phyloP scores from a whole-genome alignment of 2,329 filamentous ascomycete species.

The Ophiostoma sp. region DNA sequence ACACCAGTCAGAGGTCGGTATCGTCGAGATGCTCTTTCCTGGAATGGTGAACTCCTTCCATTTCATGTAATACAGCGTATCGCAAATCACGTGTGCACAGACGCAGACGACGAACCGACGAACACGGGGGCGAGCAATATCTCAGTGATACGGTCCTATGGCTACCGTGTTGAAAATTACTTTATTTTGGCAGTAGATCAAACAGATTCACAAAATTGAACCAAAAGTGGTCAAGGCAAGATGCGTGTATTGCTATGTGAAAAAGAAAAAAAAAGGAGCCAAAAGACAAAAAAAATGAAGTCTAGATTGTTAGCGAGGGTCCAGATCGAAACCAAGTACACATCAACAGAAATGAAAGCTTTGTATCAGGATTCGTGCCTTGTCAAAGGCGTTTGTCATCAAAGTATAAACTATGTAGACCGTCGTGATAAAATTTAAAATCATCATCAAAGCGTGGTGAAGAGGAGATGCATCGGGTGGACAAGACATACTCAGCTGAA shows the following conservation, averaged over 20 bases:
- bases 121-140: background rate
- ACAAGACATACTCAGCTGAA: constrained; percentile 6
- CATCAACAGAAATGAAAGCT: constrained; percentile 19
- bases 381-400: constrained; percentile 77
- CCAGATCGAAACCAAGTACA: background rate
- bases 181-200: background rate
- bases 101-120: too few relatives aligned
- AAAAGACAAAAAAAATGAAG: background rate
- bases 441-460: constrained; percentile 57
- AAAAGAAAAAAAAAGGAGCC: background rate
- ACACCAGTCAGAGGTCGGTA: background rate
- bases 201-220: background rate
- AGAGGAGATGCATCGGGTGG: constrained; percentile 28
- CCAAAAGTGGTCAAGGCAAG: background rate
- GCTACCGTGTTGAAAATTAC: too few relatives aligned
- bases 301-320: constrained; percentile 17
- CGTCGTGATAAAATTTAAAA: constrained; percentile 64
- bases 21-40: background rate
- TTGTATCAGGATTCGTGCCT: constrained; percentile 42
- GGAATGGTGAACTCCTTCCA: background rate
- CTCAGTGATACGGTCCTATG: background rate
- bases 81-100: background rate
- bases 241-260: background rate
- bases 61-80: background rate
- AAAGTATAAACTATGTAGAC: constrained; percentile 76